Base-by-base conservation (phyloP, 768 basidiomycete species). In the Tylopilus sp. region DNA sequence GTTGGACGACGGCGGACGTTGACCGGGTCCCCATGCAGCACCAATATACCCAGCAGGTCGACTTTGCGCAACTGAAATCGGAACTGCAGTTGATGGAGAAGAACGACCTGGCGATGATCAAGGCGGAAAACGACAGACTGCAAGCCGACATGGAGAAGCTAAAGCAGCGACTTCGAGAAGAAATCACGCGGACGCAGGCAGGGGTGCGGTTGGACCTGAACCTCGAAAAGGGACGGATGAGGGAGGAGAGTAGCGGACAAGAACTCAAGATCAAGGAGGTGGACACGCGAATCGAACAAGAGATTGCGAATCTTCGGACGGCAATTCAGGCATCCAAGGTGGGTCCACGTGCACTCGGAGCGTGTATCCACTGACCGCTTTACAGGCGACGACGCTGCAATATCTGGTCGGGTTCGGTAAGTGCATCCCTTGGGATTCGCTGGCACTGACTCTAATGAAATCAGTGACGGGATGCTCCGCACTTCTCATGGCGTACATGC, bases 181-280 rank as follows among this genome's bases (percentile, higher is more conserved):
- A 98, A 66, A 89, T 97, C 48, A 89, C 85, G 4, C 81, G 88
- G 22, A 97, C 94, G 10, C 94, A 97, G 69, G 89, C 88, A 12
- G 94, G 94, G 17, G 97, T 99, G 4, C 76, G 96, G 48, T 72
- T 99, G 16, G 97, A 99, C 70, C 72, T 99, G 53, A 99, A 99
- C 71, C 73, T 98, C 24, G 96, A 99, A 76, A 98, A 98, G 71
- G 93, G 93, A 1, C 79, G 96, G 42, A 91, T 98, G 77, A 76
- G 96, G 48, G 95, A 98, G 66, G 95, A 98, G 76, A 86, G 85
- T 59, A 87, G 84, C 60, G 84, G 85, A 36, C 92, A 98, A 63
- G 94, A 97, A 64, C 75, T 95, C 48, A 98, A 98, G 82, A 90
- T 98, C 65, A 93, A 92, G 69, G 96, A 99, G 69, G 94, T 98